Percentiles rank a stretch among this genome's conserved stretches.
Evolutionary conservation across 441 rosid species (phyloP).

Genomic region (Erysimum cheiri): DNA sequence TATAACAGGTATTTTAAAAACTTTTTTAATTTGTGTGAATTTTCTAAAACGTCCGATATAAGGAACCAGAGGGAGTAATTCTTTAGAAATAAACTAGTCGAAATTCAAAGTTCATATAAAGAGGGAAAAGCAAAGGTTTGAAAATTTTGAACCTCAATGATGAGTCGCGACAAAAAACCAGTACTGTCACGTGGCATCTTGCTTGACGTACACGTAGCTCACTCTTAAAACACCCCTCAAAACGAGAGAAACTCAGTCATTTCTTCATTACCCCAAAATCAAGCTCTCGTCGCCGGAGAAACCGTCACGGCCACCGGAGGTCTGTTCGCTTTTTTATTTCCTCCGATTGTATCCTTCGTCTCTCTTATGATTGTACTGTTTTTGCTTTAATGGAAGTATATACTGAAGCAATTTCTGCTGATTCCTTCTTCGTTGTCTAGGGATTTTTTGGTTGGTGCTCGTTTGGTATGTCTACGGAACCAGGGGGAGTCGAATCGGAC

Average conservation of each 20-base stretch:
- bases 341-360: not conserved
- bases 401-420: not conserved
- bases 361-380: not conserved
- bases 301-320: conserved; percentile 31
- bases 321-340: not conserved
- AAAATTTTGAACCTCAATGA: not conserved
- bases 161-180: conserved; percentile 16
- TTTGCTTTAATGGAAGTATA: not conserved
- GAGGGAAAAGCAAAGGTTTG: not conserved
- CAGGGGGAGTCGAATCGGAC: conserved; percentile 52
- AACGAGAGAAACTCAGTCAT: not conserved
- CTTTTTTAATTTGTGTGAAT: too few species aligned
- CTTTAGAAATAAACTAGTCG: too few species aligned
- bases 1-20: too few species aligned
- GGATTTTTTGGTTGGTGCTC: conserved; percentile 19
- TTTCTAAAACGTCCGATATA: too few species aligned
- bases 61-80: too few species aligned
- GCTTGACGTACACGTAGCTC: conserved; percentile 21
- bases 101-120: not conserved
- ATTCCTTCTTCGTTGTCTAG: conserved; percentile 13
- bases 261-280: conserved; percentile 5
- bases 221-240: not conserved
- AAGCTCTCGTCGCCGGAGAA: conserved; percentile 31
- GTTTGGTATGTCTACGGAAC: conserved; percentile 48
- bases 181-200: conserved; percentile 8